Percentiles rank a stretch among this genome's conserved stretches.
phyloP scores from a whole-genome alignment of 2,329 filamentous ascomycete genomes.

The Pseudophaeomoniella oleicola region DNA sequence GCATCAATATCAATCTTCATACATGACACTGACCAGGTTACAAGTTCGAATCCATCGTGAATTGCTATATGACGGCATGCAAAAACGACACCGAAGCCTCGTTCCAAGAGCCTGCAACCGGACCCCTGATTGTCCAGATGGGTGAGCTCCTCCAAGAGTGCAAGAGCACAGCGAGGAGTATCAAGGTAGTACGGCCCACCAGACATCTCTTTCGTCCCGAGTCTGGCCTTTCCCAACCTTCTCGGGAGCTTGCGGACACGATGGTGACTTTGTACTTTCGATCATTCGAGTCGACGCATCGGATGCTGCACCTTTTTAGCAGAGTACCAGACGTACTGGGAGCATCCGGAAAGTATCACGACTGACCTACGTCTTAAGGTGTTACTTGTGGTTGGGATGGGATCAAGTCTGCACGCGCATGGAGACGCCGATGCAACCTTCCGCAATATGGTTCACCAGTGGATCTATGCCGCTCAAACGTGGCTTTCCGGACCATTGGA shows the following conservation, averaged over 20 bases:
- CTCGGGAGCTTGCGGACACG: too few species aligned
- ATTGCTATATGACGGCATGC: not conserved
- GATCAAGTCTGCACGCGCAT: constrained; percentile 35
- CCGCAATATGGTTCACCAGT: constrained; percentile 30
- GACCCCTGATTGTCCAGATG: constrained; percentile 13
- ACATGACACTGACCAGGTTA: constrained; percentile 21
- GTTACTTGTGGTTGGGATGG: constrained; percentile 46
- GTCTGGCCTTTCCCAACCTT: constrained; percentile 33
- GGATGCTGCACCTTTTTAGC: constrained; percentile 42
- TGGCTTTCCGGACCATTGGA: constrained; percentile 36
- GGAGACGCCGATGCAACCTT: constrained; percentile 32
- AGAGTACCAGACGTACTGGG: constrained; percentile 42
- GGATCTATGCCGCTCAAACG: constrained; percentile 43
- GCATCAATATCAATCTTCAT: constrained; percentile 21
- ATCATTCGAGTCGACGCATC: constrained; percentile 41
- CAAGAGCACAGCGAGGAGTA: constrained; percentile 36
- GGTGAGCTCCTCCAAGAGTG: constrained; percentile 29
- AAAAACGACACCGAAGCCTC: not conserved
- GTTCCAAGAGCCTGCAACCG: not conserved
- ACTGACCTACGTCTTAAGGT: constrained; percentile 39
- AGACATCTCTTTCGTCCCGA: constrained; percentile 31
- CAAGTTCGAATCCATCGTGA: constrained; percentile 9
- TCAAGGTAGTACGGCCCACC: constrained; percentile 38
- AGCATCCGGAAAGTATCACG: constrained; percentile 14
- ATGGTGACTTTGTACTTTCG: constrained; percentile 40